Base-by-base conservation (phyloP, 75 land plant species). In the Azolla pinnata region DNA sequence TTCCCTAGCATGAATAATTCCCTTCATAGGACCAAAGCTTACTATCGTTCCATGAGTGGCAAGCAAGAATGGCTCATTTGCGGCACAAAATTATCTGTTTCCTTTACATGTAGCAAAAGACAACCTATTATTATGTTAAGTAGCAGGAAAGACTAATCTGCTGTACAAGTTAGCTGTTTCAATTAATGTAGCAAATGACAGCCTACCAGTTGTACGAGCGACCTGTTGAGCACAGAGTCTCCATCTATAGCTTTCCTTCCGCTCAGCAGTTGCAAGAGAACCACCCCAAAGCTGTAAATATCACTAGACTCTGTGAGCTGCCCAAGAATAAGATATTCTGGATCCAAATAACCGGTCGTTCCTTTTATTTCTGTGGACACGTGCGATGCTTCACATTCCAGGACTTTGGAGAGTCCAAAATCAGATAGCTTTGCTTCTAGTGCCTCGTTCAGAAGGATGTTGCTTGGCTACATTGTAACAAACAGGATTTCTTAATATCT, bases 231-330 rank as follows among this genome's bases (percentile, higher is more conserved):
- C 30, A n/a, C 2, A 19, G 62, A 38, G 48, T 60, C 62, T 1
- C 46, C 54, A 27, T 80, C 79, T 35, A 77, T 55, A 29, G 82
- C 87, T 45, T 77, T 57, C 47, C 66, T 56, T 0, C 81, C 83
- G 7, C 82, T 83, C 12, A 86, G 59, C 17, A 86, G 65, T 64
- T 86, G 86, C 57, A 86, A 49, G 0, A 86, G 76, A 12, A 82
- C 85, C 26, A 86, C 62, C 0, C 90, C 90, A 56, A 80, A 86
- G 61, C 90, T 83, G 68, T 86, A 86, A 19, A 86, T 83, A 55
- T 86, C 90, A 0, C 76, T 76, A 19, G 78, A 62, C 4, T 84
- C 66, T 33, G 76, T 70, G 2, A 83, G 83, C 25, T 48, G 60
- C 19, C 70, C 81, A 30, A 64, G 54, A 34, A 44, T 62, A 20